Evolutionary conservation across 73 alveolate genomes (phyloP).

Genomic region (Paraurostyla sp.): DNA sequence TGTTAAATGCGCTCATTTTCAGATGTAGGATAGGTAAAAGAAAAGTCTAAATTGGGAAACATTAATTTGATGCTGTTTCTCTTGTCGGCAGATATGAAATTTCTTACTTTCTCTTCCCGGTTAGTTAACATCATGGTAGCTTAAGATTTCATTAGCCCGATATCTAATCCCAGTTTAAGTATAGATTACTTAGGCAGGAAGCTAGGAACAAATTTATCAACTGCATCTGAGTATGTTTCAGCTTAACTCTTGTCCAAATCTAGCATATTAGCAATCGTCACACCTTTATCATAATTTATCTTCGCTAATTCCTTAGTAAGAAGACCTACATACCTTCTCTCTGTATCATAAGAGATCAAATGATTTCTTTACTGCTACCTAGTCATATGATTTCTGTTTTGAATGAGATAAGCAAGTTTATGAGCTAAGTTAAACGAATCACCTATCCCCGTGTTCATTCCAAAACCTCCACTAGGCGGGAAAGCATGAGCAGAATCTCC

Average conservation of each 20-base stretch:
- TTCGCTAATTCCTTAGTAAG: conserved; percentile 50
- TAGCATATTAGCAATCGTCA: conserved; percentile 29
- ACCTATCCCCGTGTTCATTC: conserved; percentile 81
- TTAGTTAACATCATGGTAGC: background rate
- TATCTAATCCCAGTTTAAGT: conserved; percentile 14
- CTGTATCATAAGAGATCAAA: conserved; percentile 9
- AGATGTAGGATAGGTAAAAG: conserved; percentile 44
- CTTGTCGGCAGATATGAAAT: background rate
- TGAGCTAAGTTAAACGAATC: conserved; percentile 80
- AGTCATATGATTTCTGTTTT: background rate
- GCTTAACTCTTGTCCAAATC: conserved; percentile 41
- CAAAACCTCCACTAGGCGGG: conserved; percentile 86
- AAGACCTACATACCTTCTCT: conserved; percentile 30
- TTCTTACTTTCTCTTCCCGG: background rate
- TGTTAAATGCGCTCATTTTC: background rate
- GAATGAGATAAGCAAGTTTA: conserved; percentile 53
- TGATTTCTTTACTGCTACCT: background rate
- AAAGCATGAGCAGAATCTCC: conserved; percentile 86
- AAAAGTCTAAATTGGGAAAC: conserved; percentile 69
- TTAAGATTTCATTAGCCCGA: conserved; percentile 40
- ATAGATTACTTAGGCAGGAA: background rate
- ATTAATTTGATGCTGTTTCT: conserved; percentile 45
- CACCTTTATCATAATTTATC: conserved; percentile 42
- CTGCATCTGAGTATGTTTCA: background rate
- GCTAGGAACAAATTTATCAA: background rate